phyloP scores from a whole-genome alignment of 108 stramenopile species.

The Parietichytrium sp. region DNA sequence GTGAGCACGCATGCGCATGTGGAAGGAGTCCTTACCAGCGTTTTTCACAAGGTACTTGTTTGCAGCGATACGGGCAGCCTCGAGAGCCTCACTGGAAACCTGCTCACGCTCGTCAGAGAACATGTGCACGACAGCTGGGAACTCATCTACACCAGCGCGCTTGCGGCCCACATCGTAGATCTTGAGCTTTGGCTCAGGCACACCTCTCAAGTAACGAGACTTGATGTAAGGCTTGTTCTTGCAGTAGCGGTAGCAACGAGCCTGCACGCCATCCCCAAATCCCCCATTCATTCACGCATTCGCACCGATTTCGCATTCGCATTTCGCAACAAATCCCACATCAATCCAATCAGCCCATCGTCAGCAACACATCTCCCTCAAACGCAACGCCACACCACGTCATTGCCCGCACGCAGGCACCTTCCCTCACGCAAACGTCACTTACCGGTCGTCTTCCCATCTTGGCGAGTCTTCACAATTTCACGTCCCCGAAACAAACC shows the following conservation, averaged over 20 bases:
- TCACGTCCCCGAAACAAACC: too few species aligned
- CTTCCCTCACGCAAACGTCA: too few species aligned
- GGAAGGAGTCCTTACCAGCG: constrained; percentile 97
- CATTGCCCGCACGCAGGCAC: too few species aligned
- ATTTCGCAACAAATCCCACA: too few species aligned
- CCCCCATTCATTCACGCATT: too few species aligned
- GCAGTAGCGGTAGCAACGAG: constrained; percentile 99
- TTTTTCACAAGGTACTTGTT: constrained; percentile 99
- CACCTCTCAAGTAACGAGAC: constrained; percentile 99
- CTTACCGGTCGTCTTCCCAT: too few species aligned
- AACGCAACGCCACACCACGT: too few species aligned
- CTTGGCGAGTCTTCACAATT: too few species aligned
- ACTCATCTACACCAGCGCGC: constrained; percentile 93
- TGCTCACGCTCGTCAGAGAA: constrained; percentile 99
- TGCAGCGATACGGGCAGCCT: constrained; percentile 98
- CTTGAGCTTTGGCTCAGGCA: constrained; percentile 64
- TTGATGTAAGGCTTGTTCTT: constrained; percentile 99
- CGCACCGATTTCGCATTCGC: too few species aligned
- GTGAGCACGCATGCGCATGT: constrained; percentile 98
- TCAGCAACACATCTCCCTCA: too few species aligned
- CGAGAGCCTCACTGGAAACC: constrained; percentile 96
- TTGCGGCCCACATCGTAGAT: constrained; percentile 85
- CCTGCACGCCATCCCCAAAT: too few species aligned
- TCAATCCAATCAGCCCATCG: too few species aligned
- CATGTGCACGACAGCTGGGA: constrained; percentile 98